Conservation (phyloP, 176 grass and related monocot genomes). For the Oryza rufipogon region DNA sequence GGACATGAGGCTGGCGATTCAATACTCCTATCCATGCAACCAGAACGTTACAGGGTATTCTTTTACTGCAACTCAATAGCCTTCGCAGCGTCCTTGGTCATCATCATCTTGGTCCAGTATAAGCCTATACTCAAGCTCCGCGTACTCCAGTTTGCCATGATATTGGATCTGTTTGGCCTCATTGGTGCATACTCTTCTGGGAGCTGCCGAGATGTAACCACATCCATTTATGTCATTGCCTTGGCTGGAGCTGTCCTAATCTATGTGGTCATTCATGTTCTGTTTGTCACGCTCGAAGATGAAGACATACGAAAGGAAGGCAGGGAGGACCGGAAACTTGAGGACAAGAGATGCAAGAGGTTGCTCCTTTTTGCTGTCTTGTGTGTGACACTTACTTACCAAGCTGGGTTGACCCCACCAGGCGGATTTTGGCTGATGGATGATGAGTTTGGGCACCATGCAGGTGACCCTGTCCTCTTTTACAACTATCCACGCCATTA, state of each 20-base stretch:
- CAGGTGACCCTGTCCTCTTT: slow-evolving; percentile 12
- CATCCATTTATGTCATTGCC: slow-evolving; percentile 30
- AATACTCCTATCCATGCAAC: slow-evolving; percentile 4
- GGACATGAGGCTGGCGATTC: slow-evolving; percentile 1
- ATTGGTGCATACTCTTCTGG: slow-evolving; percentile 44
- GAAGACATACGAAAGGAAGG: too few species aligned
- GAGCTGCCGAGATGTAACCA: slow-evolving; percentile 1
- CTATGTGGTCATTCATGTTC: slow-evolving; percentile 16
- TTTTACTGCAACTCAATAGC: slow-evolving; percentile 44
- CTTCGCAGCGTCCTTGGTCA: slow-evolving; percentile 43
- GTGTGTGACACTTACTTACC: slow-evolving; percentile 28
- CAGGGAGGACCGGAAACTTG: neutral
- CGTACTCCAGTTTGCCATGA: slow-evolving; percentile 26
- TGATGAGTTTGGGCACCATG: neutral
- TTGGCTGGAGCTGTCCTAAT: slow-evolving; percentile 7
- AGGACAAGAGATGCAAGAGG: neutral
- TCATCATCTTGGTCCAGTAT: slow-evolving; percentile 26
- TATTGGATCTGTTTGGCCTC: slow-evolving; percentile 37
- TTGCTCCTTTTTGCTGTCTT: slow-evolving; percentile 34
- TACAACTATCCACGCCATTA: slow-evolving; percentile 23
- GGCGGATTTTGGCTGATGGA: neutral
- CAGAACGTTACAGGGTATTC: slow-evolving; percentile 24
- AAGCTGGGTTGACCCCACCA: slow-evolving; percentile 36
- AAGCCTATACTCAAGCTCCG: neutral
- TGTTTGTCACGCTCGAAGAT: neutral